phyloP scores from a whole-genome alignment of 176 grass and related monocot species.

The Ananas comosus region DNA sequence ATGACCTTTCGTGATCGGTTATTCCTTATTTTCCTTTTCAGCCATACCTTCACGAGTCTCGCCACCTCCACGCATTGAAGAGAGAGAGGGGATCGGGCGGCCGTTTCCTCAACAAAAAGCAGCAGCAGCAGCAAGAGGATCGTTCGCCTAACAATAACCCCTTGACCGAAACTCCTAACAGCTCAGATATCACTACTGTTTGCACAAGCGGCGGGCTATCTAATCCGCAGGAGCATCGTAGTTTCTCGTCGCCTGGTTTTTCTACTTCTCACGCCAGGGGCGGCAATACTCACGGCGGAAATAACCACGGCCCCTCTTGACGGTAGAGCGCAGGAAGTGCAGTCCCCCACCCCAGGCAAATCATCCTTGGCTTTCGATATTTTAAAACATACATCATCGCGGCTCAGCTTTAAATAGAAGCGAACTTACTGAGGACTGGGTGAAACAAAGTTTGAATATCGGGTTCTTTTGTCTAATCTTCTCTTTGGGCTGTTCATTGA shows the following conservation, averaged over 20 bases:
- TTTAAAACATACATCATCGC: not conserved
- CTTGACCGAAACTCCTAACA: slow-evolving; percentile 13
- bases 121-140: slow-evolving; percentile 19
- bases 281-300: slow-evolving; percentile 18
- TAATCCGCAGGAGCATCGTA: slow-evolving; percentile 30
- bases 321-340: not conserved
- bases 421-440: not conserved
- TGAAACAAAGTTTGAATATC: no score
- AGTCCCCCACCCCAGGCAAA: slow-evolving; percentile 46
- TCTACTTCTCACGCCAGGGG: not conserved
- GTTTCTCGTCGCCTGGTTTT: slow-evolving; percentile 31
- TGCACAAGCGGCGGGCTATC: slow-evolving; percentile 18
- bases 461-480: no score
- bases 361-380: slow-evolving; percentile 95
- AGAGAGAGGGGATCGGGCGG: slow-evolving; percentile 83
- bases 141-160: slow-evolving; percentile 21
- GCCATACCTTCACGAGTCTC: slow-evolving; percentile 99
- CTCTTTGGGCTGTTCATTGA: no score
- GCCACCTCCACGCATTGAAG: slow-evolving; percentile 90
- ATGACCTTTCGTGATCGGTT: not conserved
- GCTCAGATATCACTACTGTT: slow-evolving; percentile 19
- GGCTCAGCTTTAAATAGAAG: not conserved
- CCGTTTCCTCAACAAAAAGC: slow-evolving; percentile 84
- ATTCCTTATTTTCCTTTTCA: slow-evolving; percentile 25
- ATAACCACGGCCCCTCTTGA: slow-evolving; percentile 9